Evolutionary conservation across 2,329 filamentous ascomycete genomes (phyloP).

Genomic region (Calonectria pseudoreteaudii): DNA sequence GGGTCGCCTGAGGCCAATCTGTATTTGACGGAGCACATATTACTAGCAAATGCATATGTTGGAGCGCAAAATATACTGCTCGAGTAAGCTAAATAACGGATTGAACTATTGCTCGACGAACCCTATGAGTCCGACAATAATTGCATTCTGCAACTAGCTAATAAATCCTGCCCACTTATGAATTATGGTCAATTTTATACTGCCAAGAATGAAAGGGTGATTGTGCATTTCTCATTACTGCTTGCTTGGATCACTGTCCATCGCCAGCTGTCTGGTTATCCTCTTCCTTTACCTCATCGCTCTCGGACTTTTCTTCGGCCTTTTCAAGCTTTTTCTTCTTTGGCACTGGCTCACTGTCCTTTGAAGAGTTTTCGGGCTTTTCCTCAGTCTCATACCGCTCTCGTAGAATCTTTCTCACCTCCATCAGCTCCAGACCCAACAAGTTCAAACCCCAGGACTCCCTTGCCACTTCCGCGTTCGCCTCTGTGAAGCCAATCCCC

Average conservation of each 20-base stretch:
- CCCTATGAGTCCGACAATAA: background rate
- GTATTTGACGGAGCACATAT: background rate
- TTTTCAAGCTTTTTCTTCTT: constrained; percentile 14
- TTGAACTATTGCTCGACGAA: background rate
- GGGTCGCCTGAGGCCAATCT: background rate
- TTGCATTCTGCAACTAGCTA: background rate
- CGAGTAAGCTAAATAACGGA: background rate
- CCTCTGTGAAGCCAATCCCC: constrained; percentile 72
- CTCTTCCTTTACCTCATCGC: background rate
- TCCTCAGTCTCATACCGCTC: constrained; percentile 47
- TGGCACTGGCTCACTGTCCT: background rate
- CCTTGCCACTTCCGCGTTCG: constrained; percentile 59
- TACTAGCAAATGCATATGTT: background rate
- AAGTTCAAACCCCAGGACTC: constrained; percentile 73
- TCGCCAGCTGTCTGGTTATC: background rate
- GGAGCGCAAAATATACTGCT: background rate
- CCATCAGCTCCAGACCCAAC: constrained; percentile 72
- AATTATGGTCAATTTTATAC: background rate
- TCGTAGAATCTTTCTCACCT: constrained; percentile 64
- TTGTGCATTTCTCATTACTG: background rate
- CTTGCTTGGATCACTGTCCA: background rate
- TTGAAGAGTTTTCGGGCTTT: background rate
- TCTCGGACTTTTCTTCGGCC: constrained; percentile 20
- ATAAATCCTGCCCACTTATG: background rate
- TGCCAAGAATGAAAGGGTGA: background rate